phyloP scores from a whole-genome alignment of 345 rosid genomes.

The Streptanthus diversifolius region DNA sequence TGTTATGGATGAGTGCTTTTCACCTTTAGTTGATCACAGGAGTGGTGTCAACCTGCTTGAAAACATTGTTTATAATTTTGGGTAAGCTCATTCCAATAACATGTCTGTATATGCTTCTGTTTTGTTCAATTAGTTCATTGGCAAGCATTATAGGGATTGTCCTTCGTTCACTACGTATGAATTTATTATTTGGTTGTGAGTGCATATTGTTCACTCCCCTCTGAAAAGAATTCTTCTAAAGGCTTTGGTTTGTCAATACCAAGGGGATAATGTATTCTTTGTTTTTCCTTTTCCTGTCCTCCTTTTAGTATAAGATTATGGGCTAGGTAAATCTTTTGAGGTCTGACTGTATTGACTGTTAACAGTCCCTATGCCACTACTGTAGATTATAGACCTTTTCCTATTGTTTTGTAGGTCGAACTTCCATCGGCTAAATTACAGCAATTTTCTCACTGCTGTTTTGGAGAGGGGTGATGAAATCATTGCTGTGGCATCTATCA shows the following conservation, averaged over 20 bases:
- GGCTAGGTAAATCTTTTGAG: not conserved
- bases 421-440: constrained; percentile 68
- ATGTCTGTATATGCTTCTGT: constrained; percentile 1
- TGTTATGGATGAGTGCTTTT: constrained; percentile 93
- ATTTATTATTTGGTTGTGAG: not conserved
- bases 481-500: constrained; percentile 76
- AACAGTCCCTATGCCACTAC: not conserved
- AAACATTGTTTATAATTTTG: constrained; percentile 80
- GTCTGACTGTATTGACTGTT: not conserved
- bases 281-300: not conserved
- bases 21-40: constrained; percentile 77
- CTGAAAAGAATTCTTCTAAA: not conserved
- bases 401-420: constrained; percentile 62
- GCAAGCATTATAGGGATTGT: not conserved
- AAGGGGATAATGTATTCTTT: not conserved
- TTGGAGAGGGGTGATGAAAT: constrained; percentile 90
- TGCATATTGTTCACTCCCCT: not conserved
- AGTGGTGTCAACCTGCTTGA: constrained; percentile 85
- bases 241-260: not conserved
- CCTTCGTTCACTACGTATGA: not conserved
- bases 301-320: not conserved
- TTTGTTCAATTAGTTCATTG: constrained; percentile 6
- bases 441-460: constrained; percentile 70
- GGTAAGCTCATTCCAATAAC: constrained; percentile 45
- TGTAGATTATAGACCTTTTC: constrained; percentile 5